phyloP scores from a whole-genome alignment of 352 stramenopile genomes.

The Thalassiosira exigua region DNA sequence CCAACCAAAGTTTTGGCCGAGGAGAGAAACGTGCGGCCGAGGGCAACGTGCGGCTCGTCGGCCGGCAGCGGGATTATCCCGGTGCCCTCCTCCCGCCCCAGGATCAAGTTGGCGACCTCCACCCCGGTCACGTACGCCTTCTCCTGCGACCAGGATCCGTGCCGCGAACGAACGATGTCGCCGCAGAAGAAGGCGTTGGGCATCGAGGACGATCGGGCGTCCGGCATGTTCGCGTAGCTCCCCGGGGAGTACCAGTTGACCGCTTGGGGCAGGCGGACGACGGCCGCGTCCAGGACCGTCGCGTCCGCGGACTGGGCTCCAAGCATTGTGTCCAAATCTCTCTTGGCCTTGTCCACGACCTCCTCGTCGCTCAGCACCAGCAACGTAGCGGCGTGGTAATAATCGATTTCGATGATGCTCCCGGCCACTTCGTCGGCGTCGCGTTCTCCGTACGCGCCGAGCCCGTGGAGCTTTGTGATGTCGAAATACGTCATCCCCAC shows the following conservation, averaged over 20 bases:
- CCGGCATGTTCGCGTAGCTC: slow-evolving; percentile 77
- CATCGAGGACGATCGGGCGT: slow-evolving; percentile 54
- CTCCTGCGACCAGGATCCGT: slow-evolving; percentile 81
- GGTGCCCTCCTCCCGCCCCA: slow-evolving; percentile 26
- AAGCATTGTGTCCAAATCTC: slow-evolving; percentile 71
- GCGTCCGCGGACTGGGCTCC: slow-evolving; percentile 46
- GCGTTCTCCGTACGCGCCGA: slow-evolving; percentile 3
- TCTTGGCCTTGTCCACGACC: slow-evolving; percentile 76
- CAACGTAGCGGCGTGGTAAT: slow-evolving; percentile 77
- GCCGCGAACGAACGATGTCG: slow-evolving; percentile 68
- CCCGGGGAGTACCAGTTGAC: slow-evolving; percentile 84
- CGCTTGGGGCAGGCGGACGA: slow-evolving; percentile 73
- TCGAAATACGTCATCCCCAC: slow-evolving; percentile 84
- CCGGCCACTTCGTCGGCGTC: slow-evolving; percentile 25
- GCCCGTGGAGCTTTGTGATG: slow-evolving; percentile 76
- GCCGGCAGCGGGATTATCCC: slow-evolving; percentile 64
- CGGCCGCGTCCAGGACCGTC: slow-evolving; percentile 69
- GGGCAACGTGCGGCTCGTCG: slow-evolving; percentile 78
- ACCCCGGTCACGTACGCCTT: slow-evolving; percentile 83
- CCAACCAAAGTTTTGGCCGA: slow-evolving; percentile 43
- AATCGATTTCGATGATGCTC: slow-evolving; percentile 81
- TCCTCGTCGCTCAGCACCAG: slow-evolving; percentile 71
- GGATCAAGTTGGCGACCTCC: slow-evolving; percentile 75
- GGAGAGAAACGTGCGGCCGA: slow-evolving; percentile 44
- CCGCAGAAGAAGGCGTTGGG: slow-evolving; percentile 72